Percentiles rank a stretch among this genome's conserved stretches.
Evolutionary conservation across 176 grass and related monocot genomes (phyloP).

Genomic region (Urochloa ruziziensis): DNA sequence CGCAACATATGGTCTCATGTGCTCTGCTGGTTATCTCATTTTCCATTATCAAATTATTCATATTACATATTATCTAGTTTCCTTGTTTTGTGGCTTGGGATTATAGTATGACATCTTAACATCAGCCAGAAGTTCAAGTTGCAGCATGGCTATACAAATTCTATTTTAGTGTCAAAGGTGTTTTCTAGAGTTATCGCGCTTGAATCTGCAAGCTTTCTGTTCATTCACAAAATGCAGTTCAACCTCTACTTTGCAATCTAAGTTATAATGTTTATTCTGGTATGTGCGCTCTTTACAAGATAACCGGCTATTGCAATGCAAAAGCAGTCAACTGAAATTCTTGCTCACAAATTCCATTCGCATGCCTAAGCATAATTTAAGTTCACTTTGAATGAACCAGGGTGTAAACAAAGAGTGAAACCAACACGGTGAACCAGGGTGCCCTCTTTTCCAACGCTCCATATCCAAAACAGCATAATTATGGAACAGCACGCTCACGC

Average conservation of each 20-base stretch:
- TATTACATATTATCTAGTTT: neutral
- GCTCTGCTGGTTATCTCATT: constrained; percentile 17
- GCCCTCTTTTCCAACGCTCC: neutral
- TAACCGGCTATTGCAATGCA: neutral
- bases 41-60: neutral
- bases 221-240: neutral
- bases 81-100: neutral
- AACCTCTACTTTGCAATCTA: neutral
- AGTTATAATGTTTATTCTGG: neutral
- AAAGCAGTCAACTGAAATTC: neutral
- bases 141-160: neutral
- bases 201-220: neutral
- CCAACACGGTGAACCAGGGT: no score
- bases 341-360: neutral
- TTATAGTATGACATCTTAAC: neutral
- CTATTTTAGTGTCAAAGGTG: neutral
- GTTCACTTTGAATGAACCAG: neutral
- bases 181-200: neutral
- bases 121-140: neutral
- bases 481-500: neutral
- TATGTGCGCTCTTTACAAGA: neutral
- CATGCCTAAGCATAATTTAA: neutral
- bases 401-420: neutral
- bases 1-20: neutral
- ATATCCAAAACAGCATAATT: neutral